Conservation (phyloP, 805 yeast genomes). For the Zygoascus bituminiphila region DNA sequence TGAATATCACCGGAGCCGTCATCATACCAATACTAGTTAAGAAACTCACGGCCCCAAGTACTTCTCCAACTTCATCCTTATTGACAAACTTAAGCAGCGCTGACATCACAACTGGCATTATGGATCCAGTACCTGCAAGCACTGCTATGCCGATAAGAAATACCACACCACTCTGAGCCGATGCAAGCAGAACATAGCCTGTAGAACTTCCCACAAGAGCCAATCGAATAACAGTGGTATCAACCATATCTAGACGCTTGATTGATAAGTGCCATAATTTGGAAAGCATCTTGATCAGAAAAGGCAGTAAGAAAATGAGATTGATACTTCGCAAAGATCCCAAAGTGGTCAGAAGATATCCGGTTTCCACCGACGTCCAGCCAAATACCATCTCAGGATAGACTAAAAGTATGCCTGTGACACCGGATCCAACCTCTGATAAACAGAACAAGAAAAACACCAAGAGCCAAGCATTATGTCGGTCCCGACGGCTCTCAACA, state of each 20-base stretch:
- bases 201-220: background rate
- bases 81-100: slow-evolving; percentile 1
- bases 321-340: slow-evolving; percentile 21
- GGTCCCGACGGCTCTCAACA: slow-evolving; percentile 5
- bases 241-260: slow-evolving; percentile 4
- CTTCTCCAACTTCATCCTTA: slow-evolving; percentile 4
- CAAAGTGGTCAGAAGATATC: slow-evolving; percentile 23
- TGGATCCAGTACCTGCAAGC: background rate
- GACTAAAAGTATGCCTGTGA: slow-evolving; percentile 19
- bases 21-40: slow-evolving; percentile 9
- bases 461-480: slow-evolving; percentile 17
- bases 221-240: slow-evolving; percentile 4
- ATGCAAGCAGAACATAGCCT: background rate
- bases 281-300: slow-evolving; percentile 11
- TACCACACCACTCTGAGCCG: slow-evolving; percentile 2
- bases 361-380: slow-evolving; percentile 28
- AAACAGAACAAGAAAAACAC: slow-evolving; percentile 9
- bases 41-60: background rate
- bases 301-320: slow-evolving; percentile 20
- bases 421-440: slow-evolving; percentile 11
- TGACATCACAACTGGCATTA: background rate
- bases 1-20: slow-evolving; percentile 15
- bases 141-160: background rate
- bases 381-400: slow-evolving; percentile 24
- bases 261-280: slow-evolving; percentile 4